Evolutionary conservation across 139 green algal species (phyloP).

Genomic region (Ettlia oleoabundans): DNA sequence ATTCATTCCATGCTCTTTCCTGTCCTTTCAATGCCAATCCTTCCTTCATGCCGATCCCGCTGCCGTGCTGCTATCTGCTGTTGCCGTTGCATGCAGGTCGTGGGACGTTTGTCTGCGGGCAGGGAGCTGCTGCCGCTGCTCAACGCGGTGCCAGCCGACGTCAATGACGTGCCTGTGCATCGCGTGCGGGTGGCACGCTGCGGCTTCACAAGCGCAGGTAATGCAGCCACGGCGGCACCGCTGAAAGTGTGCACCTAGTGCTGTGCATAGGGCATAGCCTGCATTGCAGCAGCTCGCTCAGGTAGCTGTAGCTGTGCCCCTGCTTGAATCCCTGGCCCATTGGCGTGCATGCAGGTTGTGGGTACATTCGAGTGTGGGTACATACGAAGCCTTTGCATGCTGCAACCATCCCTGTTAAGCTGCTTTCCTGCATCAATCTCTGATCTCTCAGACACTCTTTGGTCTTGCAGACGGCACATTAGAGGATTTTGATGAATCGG

Average conservation of each 20-base stretch:
- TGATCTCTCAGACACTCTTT: too few relatives aligned
- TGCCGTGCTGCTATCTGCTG: not conserved
- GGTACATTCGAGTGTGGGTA: too few relatives aligned
- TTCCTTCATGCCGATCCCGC: too few relatives aligned
- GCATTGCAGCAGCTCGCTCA: not conserved
- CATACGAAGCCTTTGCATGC: not conserved
- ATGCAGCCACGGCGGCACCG: too few relatives aligned
- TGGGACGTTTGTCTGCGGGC: slow-evolving; percentile 60
- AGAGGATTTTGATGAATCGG: slow-evolving; percentile 51
- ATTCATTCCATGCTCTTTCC: too few relatives aligned
- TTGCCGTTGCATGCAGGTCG: slow-evolving; percentile 50
- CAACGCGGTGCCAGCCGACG: slow-evolving; percentile 41
- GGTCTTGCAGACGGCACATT: slow-evolving; percentile 47
- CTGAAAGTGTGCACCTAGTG: too few relatives aligned
- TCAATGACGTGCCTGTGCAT: slow-evolving; percentile 55
- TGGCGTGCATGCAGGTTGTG: too few relatives aligned
- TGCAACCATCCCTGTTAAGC: not conserved
- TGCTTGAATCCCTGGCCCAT: too few relatives aligned
- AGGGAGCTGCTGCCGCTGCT: slow-evolving; percentile 56
- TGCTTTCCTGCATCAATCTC: too few relatives aligned
- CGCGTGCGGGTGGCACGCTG: slow-evolving; percentile 21
- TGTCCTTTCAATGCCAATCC: too few relatives aligned
- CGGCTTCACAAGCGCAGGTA: slow-evolving; percentile 48
- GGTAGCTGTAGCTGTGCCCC: not conserved
- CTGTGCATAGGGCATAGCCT: not conserved